Conservation (phyloP, 2,329 filamentous ascomycete species). For the Aureobasidium sp. region DNA sequence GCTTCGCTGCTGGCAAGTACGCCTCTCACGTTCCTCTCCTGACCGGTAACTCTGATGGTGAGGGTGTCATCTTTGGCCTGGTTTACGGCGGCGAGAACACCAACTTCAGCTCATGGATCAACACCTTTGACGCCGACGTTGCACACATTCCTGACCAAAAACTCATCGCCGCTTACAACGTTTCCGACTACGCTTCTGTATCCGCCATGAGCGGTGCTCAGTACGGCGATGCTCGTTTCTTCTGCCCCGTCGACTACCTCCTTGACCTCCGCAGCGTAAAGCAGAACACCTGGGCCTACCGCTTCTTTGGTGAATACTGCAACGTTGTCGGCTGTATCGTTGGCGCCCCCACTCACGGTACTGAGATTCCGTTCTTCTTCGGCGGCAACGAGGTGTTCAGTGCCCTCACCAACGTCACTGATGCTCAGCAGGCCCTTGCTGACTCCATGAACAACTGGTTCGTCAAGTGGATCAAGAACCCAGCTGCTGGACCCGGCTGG, state of each 20-base stretch:
- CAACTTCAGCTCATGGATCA: conserved; percentile 39
- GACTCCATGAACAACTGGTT: conserved; percentile 16
- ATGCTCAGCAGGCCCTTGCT: conserved; percentile 6
- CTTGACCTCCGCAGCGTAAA: background rate
- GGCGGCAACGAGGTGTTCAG: background rate
- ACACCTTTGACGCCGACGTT: conserved; percentile 37
- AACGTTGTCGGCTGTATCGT: conserved; percentile 18
- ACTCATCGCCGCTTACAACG: conserved; percentile 31
- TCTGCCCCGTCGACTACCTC: conserved; percentile 11
- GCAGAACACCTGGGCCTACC: conserved; percentile 22
- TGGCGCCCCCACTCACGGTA: conserved; percentile 9
- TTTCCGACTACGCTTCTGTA: conserved; percentile 31
- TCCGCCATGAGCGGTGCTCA: conserved; percentile 38
- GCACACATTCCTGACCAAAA: conserved; percentile 32
- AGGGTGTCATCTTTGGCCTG: conserved; percentile 10
- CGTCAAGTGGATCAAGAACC: conserved; percentile 14
- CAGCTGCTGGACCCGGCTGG: conserved; percentile 8
- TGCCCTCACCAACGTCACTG: background rate
- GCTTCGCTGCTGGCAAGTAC: conserved; percentile 11
- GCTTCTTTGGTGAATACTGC: conserved; percentile 36
- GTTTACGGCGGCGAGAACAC: conserved; percentile 18
- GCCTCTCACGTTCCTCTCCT: conserved; percentile 11
- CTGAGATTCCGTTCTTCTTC: conserved; percentile 9
- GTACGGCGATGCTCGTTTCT: conserved; percentile 32
- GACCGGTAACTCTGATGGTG: conserved; percentile 11